Percentiles rank a stretch among this genome's conserved stretches.
Evolutionary conservation across 2,329 filamentous ascomycete species (phyloP).

Genomic region (Colletotrichum simmondsii): DNA sequence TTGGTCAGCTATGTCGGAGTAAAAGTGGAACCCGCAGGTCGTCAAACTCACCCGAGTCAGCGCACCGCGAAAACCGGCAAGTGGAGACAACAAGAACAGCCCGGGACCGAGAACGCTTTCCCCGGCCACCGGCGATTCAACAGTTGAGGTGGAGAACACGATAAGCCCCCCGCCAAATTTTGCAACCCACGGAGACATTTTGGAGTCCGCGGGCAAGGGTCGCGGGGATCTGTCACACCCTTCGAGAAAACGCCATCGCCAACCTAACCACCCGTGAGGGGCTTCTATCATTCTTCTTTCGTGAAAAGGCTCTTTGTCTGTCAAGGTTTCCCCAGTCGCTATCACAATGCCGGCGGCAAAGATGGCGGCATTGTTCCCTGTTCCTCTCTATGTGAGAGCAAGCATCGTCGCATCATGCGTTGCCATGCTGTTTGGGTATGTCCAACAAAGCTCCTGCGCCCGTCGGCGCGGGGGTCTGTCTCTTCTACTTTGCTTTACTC

Average conservation of each 20-base stretch:
- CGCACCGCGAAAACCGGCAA: too few relatives aligned
- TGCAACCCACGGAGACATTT: too few relatives aligned
- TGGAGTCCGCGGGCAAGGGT: too few relatives aligned
- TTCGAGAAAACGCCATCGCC: neutral
- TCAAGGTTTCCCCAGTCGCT: neutral
- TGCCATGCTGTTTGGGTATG: conserved; percentile 45
- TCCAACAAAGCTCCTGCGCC: neutral
- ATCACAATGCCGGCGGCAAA: neutral
- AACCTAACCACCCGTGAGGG: neutral
- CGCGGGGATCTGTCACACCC: neutral
- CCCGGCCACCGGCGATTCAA: too few relatives aligned
- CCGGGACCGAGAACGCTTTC: too few relatives aligned
- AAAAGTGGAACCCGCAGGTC: too few relatives aligned
- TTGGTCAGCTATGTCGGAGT: too few relatives aligned
- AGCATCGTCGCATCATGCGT: conserved; percentile 44
- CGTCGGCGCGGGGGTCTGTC: neutral
- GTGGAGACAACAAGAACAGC: too few relatives aligned
- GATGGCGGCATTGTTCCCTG: neutral
- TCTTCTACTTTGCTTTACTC: neutral
- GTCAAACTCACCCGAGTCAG: too few relatives aligned
- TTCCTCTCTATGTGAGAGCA: conserved; percentile 43
- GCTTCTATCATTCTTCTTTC: neutral
- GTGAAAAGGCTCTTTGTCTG: neutral
- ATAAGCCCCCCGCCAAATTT: too few relatives aligned
- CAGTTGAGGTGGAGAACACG: too few relatives aligned